Base-by-base conservation (phyloP, 495 filamentous ascomycete species). In the Penicillium crystallinum region DNA sequence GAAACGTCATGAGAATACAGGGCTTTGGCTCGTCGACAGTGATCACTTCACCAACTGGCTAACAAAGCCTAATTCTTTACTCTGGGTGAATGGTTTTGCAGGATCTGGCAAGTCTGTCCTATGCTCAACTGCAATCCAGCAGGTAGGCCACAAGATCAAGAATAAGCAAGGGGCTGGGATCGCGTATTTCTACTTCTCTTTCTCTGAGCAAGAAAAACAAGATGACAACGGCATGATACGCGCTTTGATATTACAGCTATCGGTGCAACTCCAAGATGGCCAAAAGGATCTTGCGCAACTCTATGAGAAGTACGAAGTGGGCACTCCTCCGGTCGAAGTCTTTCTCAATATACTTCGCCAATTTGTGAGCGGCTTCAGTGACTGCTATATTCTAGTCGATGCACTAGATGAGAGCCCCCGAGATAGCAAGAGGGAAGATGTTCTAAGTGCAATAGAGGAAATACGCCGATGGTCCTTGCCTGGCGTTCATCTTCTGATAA, bases 51-150 rank as follows among this genome's bases (percentile, higher is more conserved):
- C 14, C 6, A 21, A 51, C n/a, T 75, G 71, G 71, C 46, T 71
- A 10, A 42, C 8, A 2, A 43, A 67, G n/a, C 43, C 15, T 2
- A 68, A 70, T 36, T 73, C 72, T 2, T 66, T 73, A 17, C 50
- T 75, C 0, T 75, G 71, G 71, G 40, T 75, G 0, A 58, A 67
- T 35, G 71, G 71, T 1, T 70, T 74, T 42, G 61, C 72, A 7
- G 71, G 71, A 29, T 74, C 64, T 58, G 69, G 71, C 14, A 75
- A 74, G 44, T 71, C 68, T 11, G 59, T 75, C n/a, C 59, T 71
- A 0, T 70, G 66, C 47, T 70, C 69, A 12, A 67, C 63, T 2
- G 59, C 59, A 34, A 68, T 71, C 11, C 54, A 73, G 29, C 10
- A 57, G 51, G 54, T 46, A 10, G 45, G 63, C n/a, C 46, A 45